Conservation (phyloP, 164 flowering plant genomes). For the Berberis thunbergii region DNA sequence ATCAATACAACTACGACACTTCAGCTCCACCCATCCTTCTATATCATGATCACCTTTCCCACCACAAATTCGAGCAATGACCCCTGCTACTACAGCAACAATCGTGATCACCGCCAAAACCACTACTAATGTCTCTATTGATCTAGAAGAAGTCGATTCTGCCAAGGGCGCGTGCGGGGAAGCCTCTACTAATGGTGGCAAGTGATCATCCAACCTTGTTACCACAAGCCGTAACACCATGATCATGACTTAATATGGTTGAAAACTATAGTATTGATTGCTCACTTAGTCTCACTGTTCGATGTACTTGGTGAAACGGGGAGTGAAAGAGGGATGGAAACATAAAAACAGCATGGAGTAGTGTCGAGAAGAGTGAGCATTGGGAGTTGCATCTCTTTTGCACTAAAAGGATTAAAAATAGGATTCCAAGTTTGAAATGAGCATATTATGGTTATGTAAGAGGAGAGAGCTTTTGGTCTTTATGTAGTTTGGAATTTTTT, state of each 20-base stretch:
- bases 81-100: slow-evolving; percentile 53
- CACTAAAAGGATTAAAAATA: slow-evolving; percentile 6
- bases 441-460: not conserved
- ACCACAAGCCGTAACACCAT: slow-evolving; percentile 8
- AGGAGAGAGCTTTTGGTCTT: not conserved
- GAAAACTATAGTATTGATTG: not conserved
- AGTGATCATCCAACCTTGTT: slow-evolving; percentile 17
- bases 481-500: slow-evolving; percentile 11
- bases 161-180: slow-evolving; percentile 10
- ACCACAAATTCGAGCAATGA: slow-evolving; percentile 63
- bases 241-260: not conserved
- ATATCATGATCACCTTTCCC: slow-evolving; percentile 55
- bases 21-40: slow-evolving; percentile 79
- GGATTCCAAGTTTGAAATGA: slow-evolving; percentile 8
- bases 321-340: not conserved
- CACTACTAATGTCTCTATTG: slow-evolving; percentile 67
- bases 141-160: slow-evolving; percentile 22
- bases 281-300: not conserved
- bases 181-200: slow-evolving; percentile 17
- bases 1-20: slow-evolving; percentile 67
- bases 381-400: slow-evolving; percentile 15
- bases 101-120: slow-evolving; percentile 69
- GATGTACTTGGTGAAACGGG: not conserved
- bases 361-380: slow-evolving; percentile 1
- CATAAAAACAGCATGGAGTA: not conserved